Evolutionary conservation across 2,329 filamentous ascomycete genomes (phyloP).

Genomic region (Sporothrix pallida): DNA sequence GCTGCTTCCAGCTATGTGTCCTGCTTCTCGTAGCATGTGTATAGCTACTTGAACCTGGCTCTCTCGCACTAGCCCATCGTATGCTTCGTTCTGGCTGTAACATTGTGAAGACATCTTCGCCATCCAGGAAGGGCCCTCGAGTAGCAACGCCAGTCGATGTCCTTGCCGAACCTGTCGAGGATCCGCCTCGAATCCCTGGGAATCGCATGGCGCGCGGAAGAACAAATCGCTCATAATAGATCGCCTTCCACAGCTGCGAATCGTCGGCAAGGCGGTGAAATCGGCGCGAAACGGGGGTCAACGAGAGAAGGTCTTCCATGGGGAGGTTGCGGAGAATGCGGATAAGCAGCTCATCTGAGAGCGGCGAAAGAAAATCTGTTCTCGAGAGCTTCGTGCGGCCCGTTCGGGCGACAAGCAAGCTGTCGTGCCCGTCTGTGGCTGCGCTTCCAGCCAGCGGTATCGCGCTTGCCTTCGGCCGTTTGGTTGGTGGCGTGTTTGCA

Average conservation of each 20-base stretch:
- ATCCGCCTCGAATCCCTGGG: conserved; percentile 62
- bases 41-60: background rate
- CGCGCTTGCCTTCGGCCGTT: background rate
- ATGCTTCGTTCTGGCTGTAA: background rate
- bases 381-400: background rate
- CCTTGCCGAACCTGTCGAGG: background rate
- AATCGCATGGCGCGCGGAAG: conserved; percentile 78
- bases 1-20: conserved; percentile 79
- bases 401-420: background rate
- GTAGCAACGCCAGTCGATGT: background rate
- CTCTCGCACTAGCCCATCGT: background rate
- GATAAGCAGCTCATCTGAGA: conserved; percentile 88
- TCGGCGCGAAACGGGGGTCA: conserved; percentile 72
- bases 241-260: conserved; percentile 86
- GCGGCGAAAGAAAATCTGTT: conserved; percentile 68
- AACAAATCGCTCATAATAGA: conserved; percentile 88
- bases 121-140: background rate
- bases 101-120: background rate
- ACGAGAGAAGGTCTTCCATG: conserved; percentile 68
- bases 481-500: background rate
- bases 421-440: background rate
- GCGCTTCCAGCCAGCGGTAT: background rate
- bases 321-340: conserved; percentile 81
- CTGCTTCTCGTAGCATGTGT: background rate
- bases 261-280: conserved; percentile 77